Evolutionary conservation across 345 rosid genomes (phyloP).

Genomic region (Balakata baccata): DNA sequence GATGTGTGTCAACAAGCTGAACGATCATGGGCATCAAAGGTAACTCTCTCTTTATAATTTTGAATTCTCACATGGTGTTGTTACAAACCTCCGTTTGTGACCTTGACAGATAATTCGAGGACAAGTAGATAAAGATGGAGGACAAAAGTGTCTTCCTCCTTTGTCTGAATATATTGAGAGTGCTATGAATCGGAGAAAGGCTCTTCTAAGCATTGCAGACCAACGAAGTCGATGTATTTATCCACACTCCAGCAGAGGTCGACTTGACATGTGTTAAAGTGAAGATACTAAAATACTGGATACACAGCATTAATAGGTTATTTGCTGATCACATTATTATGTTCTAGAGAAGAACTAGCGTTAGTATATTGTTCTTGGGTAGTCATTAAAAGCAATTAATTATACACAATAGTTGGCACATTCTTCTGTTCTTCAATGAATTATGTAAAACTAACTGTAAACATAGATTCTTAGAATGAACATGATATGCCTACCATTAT

Average conservation of each 20-base stretch:
- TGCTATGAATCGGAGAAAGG: constrained; percentile 46
- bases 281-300: not conserved
- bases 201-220: constrained; percentile 40
- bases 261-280: constrained; percentile 40
- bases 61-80: not conserved
- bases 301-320: not conserved
- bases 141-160: constrained; percentile 55
- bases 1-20: constrained; percentile 94
- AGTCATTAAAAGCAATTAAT: too few relatives aligned
- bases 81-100: not conserved
- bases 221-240: constrained; percentile 25
- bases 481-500: not conserved
- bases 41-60: constrained; percentile 1
- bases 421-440: too few relatives aligned
- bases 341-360: too few relatives aligned
- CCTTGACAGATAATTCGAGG: constrained; percentile 66
- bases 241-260: constrained; percentile 30
- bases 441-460: not conserved
- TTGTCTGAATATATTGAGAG: constrained; percentile 61
- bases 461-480: not conserved
- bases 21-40: constrained; percentile 95
- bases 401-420: too few relatives aligned
- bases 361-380: too few relatives aligned
- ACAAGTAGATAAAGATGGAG: constrained; percentile 38
- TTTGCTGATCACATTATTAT: too few relatives aligned